Conservation (phyloP, 768 basidiomycete genomes). For the Zangia roseola region DNA sequence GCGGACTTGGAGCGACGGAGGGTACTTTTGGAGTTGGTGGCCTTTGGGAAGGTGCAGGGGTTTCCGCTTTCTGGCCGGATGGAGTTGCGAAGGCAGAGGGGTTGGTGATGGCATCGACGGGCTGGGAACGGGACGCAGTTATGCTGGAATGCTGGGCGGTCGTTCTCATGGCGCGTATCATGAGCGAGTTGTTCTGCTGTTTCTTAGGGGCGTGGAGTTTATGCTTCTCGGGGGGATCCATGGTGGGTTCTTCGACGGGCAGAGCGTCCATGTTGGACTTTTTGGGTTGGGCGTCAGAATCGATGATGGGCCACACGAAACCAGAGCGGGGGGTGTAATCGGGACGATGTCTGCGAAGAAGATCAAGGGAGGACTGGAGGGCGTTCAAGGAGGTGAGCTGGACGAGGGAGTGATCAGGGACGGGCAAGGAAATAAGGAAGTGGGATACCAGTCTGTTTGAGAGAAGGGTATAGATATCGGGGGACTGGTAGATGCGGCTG, state of each 20-base stretch:
- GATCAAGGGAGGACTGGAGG: slow-evolving; percentile 74
- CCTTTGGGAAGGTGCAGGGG: slow-evolving; percentile 36
- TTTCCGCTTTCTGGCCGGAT: slow-evolving; percentile 27
- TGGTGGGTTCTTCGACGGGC: slow-evolving; percentile 18
- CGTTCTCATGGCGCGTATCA: slow-evolving; percentile 77
- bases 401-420: not conserved
- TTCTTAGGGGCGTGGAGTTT: slow-evolving; percentile 42
- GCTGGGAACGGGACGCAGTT: slow-evolving; percentile 42
- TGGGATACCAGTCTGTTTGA: slow-evolving; percentile 75
- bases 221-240: slow-evolving; percentile 21
- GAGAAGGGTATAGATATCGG: slow-evolving; percentile 79
- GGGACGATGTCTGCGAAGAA: slow-evolving; percentile 70
- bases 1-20: slow-evolving; percentile 38
- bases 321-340: slow-evolving; percentile 83
- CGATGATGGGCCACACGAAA: slow-evolving; percentile 81
- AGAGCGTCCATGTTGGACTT: slow-evolving; percentile 34
- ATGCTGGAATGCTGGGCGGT: slow-evolving; percentile 69
- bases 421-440: not conserved
- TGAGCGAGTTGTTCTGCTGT: slow-evolving; percentile 64
- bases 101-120: slow-evolving; percentile 26
- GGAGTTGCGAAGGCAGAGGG: slow-evolving; percentile 24
- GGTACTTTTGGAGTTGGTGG: slow-evolving; percentile 33
- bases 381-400: slow-evolving; percentile 70
- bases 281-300: slow-evolving; percentile 45
- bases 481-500: slow-evolving; percentile 86